phyloP scores from a whole-genome alignment of 306 rosid genomes.

The Crataegus laevigata region DNA sequence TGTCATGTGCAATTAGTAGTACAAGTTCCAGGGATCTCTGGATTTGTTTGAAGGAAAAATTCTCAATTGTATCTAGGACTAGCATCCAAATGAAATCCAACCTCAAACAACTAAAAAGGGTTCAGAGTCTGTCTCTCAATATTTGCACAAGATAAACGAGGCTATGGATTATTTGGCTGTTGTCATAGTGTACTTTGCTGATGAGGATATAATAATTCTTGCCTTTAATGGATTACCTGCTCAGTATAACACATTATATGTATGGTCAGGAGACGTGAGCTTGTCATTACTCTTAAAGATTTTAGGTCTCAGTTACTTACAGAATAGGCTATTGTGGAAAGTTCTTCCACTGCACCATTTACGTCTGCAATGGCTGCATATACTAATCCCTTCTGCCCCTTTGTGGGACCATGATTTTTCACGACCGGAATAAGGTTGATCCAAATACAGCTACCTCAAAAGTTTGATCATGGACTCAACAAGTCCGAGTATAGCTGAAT shows the following conservation, averaged over 20 bases:
- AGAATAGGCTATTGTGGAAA: no score
- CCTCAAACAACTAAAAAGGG: neutral
- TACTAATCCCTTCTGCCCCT: no score
- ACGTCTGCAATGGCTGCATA: no score
- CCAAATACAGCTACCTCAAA: no score
- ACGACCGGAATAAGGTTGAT: no score
- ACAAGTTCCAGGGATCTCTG: neutral
- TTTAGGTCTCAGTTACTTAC: no score
- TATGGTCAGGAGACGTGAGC: neutral
- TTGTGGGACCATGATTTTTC: no score
- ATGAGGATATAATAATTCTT: neutral
- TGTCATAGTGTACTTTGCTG: neutral
- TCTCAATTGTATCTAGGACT: neutral
- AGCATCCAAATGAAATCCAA: neutral
- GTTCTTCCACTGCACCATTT: no score
- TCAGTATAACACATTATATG: neutral
- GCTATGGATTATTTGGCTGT: neutral
- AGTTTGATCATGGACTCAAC: no score
- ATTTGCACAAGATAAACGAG: neutral
- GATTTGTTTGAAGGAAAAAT: no score
- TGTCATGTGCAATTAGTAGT: neutral
- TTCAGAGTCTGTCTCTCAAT: neutral
- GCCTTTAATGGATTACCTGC: neutral
- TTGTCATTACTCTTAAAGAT: neutral
- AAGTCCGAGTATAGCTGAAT: no score